Evolutionary conservation across 176 grass and related monocot species (phyloP).

Genomic region (Aegilops sharonensis): DNA sequence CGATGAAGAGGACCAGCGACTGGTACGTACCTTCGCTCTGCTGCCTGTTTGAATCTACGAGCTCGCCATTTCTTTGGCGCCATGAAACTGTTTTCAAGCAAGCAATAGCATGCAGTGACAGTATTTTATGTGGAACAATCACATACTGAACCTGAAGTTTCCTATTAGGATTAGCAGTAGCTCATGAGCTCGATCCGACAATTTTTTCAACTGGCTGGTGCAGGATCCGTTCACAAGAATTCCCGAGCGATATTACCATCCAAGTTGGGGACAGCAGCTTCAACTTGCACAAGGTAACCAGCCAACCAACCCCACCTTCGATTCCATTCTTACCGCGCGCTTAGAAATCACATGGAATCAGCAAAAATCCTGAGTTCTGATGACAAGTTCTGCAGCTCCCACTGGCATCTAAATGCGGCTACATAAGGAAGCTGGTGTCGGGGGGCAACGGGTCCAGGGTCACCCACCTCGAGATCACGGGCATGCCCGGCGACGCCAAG

Average conservation of each 20-base stretch:
- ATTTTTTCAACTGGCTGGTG: background rate
- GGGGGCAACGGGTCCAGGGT: slow-evolving; percentile 19
- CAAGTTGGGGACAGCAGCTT: slow-evolving; percentile 59
- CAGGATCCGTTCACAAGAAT: slow-evolving; percentile 84
- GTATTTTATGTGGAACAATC: background rate
- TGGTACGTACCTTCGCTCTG: slow-evolving; percentile 38
- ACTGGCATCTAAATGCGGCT: slow-evolving; percentile 65
- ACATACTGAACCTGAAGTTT: background rate
- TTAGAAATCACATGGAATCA: background rate
- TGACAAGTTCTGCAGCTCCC: slow-evolving; percentile 41
- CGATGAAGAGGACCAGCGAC: slow-evolving; percentile 68
- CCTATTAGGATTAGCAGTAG: background rate
- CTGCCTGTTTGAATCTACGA: background rate
- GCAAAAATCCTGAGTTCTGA: background rate
- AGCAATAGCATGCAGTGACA: background rate
- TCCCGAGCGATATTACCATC: slow-evolving; percentile 65
- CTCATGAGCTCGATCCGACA: background rate
- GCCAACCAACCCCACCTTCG: background rate
- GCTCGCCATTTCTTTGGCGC: background rate
- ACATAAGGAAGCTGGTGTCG: slow-evolving; percentile 56
- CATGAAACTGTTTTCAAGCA: background rate
- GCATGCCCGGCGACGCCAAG: slow-evolving; percentile 58
- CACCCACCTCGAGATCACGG: slow-evolving; percentile 50
- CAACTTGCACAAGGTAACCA: slow-evolving; percentile 72
- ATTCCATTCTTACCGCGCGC: background rate